Evolutionary conservation across 768 basidiomycete genomes (phyloP).

Genomic region (Auriscalpium microsporum): DNA sequence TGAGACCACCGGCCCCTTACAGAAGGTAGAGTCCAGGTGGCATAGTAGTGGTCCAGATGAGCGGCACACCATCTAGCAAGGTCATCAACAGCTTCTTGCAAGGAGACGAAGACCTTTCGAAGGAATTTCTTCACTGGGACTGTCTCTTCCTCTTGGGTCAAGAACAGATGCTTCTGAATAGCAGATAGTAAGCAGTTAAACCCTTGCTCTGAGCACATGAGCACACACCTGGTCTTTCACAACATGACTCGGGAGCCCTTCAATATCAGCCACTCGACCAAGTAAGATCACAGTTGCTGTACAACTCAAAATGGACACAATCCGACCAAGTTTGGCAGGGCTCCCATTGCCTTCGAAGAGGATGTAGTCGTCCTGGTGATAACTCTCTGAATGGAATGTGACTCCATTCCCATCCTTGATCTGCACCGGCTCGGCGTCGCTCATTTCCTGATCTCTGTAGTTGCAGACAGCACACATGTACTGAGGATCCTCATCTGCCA

Average conservation of each 20-base stretch:
- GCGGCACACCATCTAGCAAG: constrained; percentile 12
- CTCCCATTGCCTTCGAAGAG: constrained; percentile 40
- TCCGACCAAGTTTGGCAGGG: constrained; percentile 49
- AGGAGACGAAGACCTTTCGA: constrained; percentile 39
- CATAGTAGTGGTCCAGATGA: constrained; percentile 43
- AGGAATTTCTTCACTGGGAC: constrained; percentile 34
- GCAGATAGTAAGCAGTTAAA: not conserved
- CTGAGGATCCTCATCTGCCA: constrained; percentile 28
- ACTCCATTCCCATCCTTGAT: constrained; percentile 40
- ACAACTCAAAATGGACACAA: constrained; percentile 27
- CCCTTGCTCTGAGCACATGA: not conserved
- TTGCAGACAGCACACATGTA: too few relatives aligned
- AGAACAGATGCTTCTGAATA: constrained; percentile 50
- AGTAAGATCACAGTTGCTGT: constrained; percentile 28
- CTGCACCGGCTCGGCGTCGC: constrained; percentile 14
- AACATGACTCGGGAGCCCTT: constrained; percentile 28
- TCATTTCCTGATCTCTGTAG: constrained; percentile 26
- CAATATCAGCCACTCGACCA: constrained; percentile 38
- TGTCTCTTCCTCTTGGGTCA: constrained; percentile 39
- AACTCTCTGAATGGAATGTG: constrained; percentile 36
- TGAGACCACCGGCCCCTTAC: too few relatives aligned
- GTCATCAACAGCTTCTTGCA: constrained; percentile 24
- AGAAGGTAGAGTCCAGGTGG: too few relatives aligned
- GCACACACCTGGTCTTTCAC: constrained; percentile 50
- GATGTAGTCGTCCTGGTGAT: constrained; percentile 57